phyloP scores from a whole-genome alignment of 352 stramenopile species.

The Hyaloperonospora arabidopsidis region DNA sequence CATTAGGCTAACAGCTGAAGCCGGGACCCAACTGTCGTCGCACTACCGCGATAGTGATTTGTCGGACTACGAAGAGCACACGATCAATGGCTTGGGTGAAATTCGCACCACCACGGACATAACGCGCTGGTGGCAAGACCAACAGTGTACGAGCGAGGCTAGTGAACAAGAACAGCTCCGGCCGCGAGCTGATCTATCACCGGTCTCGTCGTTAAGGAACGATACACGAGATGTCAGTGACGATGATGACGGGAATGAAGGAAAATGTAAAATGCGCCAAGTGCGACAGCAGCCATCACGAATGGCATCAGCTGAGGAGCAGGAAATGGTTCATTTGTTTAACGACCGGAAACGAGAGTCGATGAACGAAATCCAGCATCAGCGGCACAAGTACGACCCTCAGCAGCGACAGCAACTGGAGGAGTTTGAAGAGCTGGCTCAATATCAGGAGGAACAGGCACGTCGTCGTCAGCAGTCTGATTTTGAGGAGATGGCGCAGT shows the following conservation, averaged over 20 bases:
- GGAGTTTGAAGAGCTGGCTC: constrained; percentile 26
- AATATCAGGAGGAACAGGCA: constrained; percentile 24
- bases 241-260: constrained; percentile 10
- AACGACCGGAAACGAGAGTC: constrained; percentile 30
- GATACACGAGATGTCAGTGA: constrained; percentile 6
- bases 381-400: constrained; percentile 12
- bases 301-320: constrained; percentile 16
- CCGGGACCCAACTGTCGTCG: constrained; percentile 16
- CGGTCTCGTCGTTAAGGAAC: constrained; percentile 15
- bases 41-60: constrained; percentile 29
- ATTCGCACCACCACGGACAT: constrained; percentile 42
- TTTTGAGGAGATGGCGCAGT: constrained; percentile 24
- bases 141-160: constrained; percentile 17
- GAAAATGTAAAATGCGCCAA: constrained; percentile 9
- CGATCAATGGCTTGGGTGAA: constrained; percentile 29
- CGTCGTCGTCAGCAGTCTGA: constrained; percentile 25
- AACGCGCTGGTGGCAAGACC: constrained; percentile 39
- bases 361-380: constrained; percentile 21
- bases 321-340: constrained; percentile 31
- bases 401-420: constrained; percentile 19
- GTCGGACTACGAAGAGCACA: constrained; percentile 41
- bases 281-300: constrained; percentile 1
- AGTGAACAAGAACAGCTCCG: constrained; percentile 5
- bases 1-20: constrained; percentile 22
- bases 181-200: constrained; percentile 11